Conservation (phyloP, 495 filamentous ascomycete species). For the Talaromyces stipitatus region DNA sequence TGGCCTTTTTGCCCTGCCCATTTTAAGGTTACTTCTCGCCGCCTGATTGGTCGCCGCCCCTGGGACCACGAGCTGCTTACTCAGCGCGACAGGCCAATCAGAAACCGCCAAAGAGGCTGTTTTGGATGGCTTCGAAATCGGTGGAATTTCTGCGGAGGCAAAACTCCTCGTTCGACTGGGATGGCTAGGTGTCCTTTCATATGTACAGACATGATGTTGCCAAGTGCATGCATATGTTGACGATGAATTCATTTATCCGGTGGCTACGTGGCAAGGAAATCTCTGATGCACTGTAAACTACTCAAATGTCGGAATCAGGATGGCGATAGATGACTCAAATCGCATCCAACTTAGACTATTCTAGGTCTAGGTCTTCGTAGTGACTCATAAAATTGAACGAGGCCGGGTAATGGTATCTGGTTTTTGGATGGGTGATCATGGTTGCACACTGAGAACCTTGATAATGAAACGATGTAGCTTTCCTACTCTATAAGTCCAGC, state of each 20-base stretch:
- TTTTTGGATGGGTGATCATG: too few species aligned
- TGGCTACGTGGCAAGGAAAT: too few species aligned
- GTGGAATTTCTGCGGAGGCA: not conserved
- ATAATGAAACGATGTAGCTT: not conserved
- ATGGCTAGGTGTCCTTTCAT: not conserved
- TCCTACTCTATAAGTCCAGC: constrained; percentile 73
- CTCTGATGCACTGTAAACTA: too few species aligned
- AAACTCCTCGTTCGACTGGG: not conserved
- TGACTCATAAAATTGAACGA: too few species aligned
- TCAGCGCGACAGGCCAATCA: not conserved
- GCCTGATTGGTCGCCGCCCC: constrained; percentile 24
- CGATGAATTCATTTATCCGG: too few species aligned
- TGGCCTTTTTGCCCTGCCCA: constrained; percentile 35
- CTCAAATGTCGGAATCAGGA: too few species aligned
- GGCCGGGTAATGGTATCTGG: too few species aligned
- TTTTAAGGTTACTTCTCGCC: constrained; percentile 34
- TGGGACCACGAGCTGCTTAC: not conserved
- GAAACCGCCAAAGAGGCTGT: constrained; percentile 6
- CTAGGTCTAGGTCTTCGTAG: too few species aligned
- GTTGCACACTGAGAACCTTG: not conserved
- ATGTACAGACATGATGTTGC: too few species aligned
- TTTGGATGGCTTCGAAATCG: constrained; percentile 2
- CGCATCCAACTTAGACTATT: too few species aligned
- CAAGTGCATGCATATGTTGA: too few species aligned
- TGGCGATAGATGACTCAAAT: too few species aligned